These are phyloP conservation scores for Chamaenerion angustifolium DNA, from an alignment of 345 rosid species.

Conservation along the genomic window DNA sequence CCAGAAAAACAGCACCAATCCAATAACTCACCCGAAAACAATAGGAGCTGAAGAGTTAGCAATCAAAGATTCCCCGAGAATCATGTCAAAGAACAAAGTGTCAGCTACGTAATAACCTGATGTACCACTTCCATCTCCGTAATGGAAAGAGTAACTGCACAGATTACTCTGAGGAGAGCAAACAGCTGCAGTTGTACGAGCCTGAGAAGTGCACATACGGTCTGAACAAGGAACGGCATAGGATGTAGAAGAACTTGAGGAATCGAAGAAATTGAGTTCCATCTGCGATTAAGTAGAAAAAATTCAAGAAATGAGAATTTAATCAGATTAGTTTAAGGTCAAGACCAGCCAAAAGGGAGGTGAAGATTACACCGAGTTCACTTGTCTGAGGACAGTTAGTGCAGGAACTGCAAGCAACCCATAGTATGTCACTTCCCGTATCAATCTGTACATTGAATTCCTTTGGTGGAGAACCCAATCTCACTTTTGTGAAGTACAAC, in stretches of 20 bases:
- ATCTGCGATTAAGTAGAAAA: conserved; percentile 32
- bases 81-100: conserved; percentile 48
- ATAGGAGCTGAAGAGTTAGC: conserved; percentile 72
- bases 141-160: conserved; percentile 70
- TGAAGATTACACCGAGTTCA: conserved; percentile 62
- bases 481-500: conserved; percentile 87
- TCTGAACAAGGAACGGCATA: conserved; percentile 37
- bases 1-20: too few species aligned
- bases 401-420: conserved; percentile 82
- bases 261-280: conserved; percentile 58
- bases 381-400: conserved; percentile 64
- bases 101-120: conserved; percentile 76
- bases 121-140: conserved; percentile 94
- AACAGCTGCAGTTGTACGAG: conserved; percentile 48
- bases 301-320: conserved; percentile 5
- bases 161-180: conserved; percentile 53
- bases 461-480: conserved; percentile 82
- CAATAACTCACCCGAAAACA: conserved; percentile 61
- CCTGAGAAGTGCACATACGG: conserved; percentile 17
- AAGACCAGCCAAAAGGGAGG: conserved; percentile 9
- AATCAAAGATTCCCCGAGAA: conserved; percentile 44
- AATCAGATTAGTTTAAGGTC: background rate
- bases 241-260: conserved; percentile 51
- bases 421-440: conserved; percentile 84
- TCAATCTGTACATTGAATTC: conserved; percentile 94